A percentile compares a stretch with the other conserved stretches of the same genome.
These are phyloP conservation scores for Aspergillus carbonarius DNA, from an alignment of 2,329 filamentous ascomycete genomes.

Conservation along the genomic window DNA sequence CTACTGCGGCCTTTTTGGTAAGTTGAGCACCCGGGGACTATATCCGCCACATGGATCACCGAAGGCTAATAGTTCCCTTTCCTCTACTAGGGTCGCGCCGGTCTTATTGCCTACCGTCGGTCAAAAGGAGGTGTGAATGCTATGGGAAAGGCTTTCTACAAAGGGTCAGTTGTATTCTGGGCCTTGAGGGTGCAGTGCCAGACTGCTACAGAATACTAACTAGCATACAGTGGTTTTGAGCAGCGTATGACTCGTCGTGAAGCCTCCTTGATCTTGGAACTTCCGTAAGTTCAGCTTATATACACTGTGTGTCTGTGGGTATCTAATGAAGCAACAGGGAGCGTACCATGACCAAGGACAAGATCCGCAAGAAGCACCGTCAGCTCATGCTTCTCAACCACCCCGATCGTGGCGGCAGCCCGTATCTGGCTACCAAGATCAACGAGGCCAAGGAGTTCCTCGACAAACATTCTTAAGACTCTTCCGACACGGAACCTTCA, in stretches of 20 bases:
- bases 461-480: slow-evolving; percentile 63
- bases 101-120: slow-evolving; percentile 81
- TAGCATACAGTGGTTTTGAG: slow-evolving; percentile 70
- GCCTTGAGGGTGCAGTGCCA: neutral
- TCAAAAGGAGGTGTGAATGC: slow-evolving; percentile 69
- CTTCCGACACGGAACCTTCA: neutral
- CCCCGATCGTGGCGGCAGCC: slow-evolving; percentile 93
- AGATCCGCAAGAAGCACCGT: slow-evolving; percentile 91
- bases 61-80: neutral
- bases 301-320: neutral
- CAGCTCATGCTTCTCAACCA: slow-evolving; percentile 97
- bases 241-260: slow-evolving; percentile 89
- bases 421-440: slow-evolving; percentile 94
- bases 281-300: slow-evolving; percentile 63
- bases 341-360: slow-evolving; percentile 82
- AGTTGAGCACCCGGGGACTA: slow-evolving; percentile 31
- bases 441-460: slow-evolving; percentile 97
- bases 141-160: slow-evolving; percentile 91
- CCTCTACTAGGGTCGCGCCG: slow-evolving; percentile 74
- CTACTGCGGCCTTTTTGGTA: slow-evolving; percentile 74
- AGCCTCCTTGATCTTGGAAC: slow-evolving; percentile 83
- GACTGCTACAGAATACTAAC: slow-evolving; percentile 12
- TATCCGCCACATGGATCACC: neutral
- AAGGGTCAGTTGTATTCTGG: slow-evolving; percentile 55
- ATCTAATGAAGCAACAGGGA: slow-evolving; percentile 59